phyloP scores from a whole-genome alignment of 2,329 filamentous ascomycete species.

The Talaromyces sp. region DNA sequence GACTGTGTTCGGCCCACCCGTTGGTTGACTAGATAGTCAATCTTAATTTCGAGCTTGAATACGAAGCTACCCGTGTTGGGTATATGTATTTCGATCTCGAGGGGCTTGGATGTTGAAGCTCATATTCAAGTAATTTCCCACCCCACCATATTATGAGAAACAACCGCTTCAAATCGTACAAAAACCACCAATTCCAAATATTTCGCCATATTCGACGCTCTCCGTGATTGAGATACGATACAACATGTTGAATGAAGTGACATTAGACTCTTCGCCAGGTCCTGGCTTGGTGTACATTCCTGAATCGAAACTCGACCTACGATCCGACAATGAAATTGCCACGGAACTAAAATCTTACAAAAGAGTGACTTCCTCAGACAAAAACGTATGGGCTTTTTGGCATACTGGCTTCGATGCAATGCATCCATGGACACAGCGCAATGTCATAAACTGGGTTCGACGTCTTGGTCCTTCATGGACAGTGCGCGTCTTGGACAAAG shows the following conservation, averaged over 20 bases:
- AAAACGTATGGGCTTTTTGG: constrained; percentile 44
- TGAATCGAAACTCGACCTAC: background rate
- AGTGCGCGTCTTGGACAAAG: constrained; percentile 41
- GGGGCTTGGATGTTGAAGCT: background rate
- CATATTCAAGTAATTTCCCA: background rate
- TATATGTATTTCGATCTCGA: background rate
- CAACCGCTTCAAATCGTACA: background rate
- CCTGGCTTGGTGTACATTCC: constrained; percentile 3
- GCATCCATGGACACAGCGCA: constrained; percentile 41
- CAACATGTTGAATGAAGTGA: background rate
- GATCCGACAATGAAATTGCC: constrained; percentile 22
- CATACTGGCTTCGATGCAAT: constrained; percentile 35
- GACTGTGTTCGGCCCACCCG: background rate
- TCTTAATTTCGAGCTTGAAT: background rate
- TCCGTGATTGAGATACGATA: background rate
- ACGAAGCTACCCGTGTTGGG: background rate
- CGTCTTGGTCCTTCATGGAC: constrained; percentile 41
- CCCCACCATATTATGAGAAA: background rate
- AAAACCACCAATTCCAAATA: background rate
- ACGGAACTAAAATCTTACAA: constrained; percentile 12
- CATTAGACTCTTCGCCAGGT: background rate
- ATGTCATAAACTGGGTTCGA: constrained; percentile 42
- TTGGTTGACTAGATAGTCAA: background rate
- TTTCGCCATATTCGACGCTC: background rate
- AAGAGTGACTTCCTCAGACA: constrained; percentile 35